These are phyloP conservation scores for Pholiota adiposa DNA, from an alignment of 1,284 basidiomycete genomes.

Conservation along the genomic window DNA sequence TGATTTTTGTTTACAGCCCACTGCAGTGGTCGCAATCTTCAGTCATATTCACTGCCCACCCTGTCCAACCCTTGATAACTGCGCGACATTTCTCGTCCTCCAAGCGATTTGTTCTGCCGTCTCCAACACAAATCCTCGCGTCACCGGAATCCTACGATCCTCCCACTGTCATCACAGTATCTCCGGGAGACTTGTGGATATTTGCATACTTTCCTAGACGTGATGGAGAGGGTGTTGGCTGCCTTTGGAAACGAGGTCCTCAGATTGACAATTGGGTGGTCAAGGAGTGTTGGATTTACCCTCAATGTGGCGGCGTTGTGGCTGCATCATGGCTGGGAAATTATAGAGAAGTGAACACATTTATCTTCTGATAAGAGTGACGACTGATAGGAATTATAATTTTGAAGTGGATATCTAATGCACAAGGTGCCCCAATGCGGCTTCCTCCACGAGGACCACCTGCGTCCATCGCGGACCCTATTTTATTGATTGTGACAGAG, in stretches of 20 bases:
- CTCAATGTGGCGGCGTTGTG: conserved; percentile 59
- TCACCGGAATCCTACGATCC: conserved; percentile 57
- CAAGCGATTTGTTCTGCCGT: conserved; percentile 60
- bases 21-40: conserved; percentile 72
- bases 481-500: conserved; percentile 61
- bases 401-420: conserved; percentile 51
- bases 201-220: conserved; percentile 76
- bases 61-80: conserved; percentile 58
- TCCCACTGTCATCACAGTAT: conserved; percentile 63
- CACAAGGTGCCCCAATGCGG: conserved; percentile 46
- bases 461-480: conserved; percentile 51
- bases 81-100: conserved; percentile 72
- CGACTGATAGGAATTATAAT: conserved; percentile 4
- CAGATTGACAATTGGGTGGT: conserved; percentile 66
- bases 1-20: conserved; percentile 47
- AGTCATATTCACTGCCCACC: conserved; percentile 68
- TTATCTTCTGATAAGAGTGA: neutral
- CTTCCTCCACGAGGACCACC: conserved; percentile 57
- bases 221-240: conserved; percentile 58
- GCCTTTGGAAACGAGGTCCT: conserved; percentile 63
- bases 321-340: conserved; percentile 62
- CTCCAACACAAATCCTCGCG: conserved; percentile 51
- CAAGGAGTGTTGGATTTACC: conserved; percentile 59
- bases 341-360: conserved; percentile 58
- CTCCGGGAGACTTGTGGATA: conserved; percentile 62